Conservation (phyloP, 768 basidiomycete genomes). For the Chalciporus pseudorubinellus region DNA sequence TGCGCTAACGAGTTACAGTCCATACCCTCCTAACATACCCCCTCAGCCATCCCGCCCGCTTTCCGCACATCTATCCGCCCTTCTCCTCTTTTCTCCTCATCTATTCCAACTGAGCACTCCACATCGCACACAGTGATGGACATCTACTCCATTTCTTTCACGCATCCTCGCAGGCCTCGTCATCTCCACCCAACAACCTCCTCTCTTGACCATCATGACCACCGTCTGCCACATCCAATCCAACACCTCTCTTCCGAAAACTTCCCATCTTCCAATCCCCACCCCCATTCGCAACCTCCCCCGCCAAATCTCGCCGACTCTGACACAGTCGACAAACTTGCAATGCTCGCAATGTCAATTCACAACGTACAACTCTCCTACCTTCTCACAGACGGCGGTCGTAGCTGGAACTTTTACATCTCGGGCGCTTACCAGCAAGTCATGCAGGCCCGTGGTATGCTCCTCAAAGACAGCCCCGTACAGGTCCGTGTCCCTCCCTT, state of each 20-base stretch:
- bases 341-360: slow-evolving; percentile 72
- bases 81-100: background rate
- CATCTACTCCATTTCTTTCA: slow-evolving; percentile 93
- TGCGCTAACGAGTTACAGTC: slow-evolving; percentile 25
- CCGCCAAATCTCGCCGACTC: slow-evolving; percentile 46
- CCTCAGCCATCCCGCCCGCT: slow-evolving; percentile 5
- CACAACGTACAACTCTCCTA: slow-evolving; percentile 86
- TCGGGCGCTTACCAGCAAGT: slow-evolving; percentile 92
- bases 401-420: slow-evolving; percentile 86
- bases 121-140: slow-evolving; percentile 56
- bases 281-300: slow-evolving; percentile 35
- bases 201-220: slow-evolving; percentile 61
- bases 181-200: slow-evolving; percentile 56
- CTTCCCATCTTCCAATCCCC: slow-evolving; percentile 37
- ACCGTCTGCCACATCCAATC: slow-evolving; percentile 43
- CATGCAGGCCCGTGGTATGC: slow-evolving; percentile 83
- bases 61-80: slow-evolving; percentile 2
- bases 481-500: slow-evolving; percentile 48
- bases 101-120: background rate
- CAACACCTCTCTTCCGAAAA: slow-evolving; percentile 29
- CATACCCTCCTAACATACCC: slow-evolving; percentile 28
- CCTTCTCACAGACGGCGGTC: slow-evolving; percentile 61
- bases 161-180: slow-evolving; percentile 81
- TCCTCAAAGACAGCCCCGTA: slow-evolving; percentile 86
- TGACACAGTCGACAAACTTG: slow-evolving; percentile 79